A percentile compares a stretch with the other conserved stretches of the same genome.
These are phyloP conservation scores for Neurospora africana DNA, from an alignment of 495 filamentous ascomycete species.

Conservation along the genomic window DNA sequence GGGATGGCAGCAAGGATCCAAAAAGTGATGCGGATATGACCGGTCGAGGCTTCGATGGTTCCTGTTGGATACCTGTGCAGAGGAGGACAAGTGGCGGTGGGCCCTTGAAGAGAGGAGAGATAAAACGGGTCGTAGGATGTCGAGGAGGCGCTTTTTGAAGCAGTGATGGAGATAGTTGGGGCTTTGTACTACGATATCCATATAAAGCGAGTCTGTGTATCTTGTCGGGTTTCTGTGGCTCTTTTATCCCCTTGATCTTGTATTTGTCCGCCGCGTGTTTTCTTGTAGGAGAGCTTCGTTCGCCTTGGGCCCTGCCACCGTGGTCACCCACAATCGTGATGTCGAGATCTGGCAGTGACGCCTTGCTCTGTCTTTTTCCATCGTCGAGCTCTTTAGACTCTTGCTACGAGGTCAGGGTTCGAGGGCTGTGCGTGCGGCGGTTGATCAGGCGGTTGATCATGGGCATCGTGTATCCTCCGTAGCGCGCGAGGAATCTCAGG, in stretches of 20 bases:
- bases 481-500: background rate
- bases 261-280: too few relatives aligned
- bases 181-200: background rate
- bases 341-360: background rate
- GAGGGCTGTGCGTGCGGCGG: background rate
- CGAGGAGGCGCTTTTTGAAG: background rate
- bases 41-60: too few relatives aligned
- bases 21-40: too few relatives aligned
- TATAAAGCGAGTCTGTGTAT: accelerated
- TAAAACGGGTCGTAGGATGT: background rate
- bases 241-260: too few relatives aligned
- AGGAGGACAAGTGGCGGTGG: background rate
- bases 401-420: background rate
- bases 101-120: background rate
- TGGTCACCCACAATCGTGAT: background rate
- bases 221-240: background rate
- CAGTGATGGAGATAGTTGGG: accelerated
- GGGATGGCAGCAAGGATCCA: too few relatives aligned
- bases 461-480: background rate
- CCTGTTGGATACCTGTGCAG: too few relatives aligned
- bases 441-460: background rate
- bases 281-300: too few relatives aligned
- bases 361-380: background rate
- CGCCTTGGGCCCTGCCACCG: background rate
- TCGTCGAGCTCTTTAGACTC: background rate